Percentiles rank a stretch among this genome's conserved stretches.
Evolutionary conservation across 331 rosid genomes (phyloP).

Genomic region (Dryas integrifolia): DNA sequence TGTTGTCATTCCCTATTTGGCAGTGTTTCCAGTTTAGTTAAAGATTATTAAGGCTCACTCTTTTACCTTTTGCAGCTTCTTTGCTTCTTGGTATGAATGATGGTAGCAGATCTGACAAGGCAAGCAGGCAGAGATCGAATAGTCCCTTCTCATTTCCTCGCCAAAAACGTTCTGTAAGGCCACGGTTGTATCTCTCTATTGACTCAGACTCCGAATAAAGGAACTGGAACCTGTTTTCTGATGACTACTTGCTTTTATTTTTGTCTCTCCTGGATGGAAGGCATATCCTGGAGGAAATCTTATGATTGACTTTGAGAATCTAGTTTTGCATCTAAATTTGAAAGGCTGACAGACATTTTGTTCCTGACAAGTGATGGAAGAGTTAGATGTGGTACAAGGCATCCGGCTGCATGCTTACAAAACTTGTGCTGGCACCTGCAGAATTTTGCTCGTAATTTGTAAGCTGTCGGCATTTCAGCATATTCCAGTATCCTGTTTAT

Average conservation of each 20-base stretch:
- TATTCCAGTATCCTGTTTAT: conserved; percentile 25
- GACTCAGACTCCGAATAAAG: conserved; percentile 85
- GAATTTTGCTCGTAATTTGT: conserved; percentile 25
- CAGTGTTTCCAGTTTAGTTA: not conserved
- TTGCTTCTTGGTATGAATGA: conserved; percentile 77
- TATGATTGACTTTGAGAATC: conserved; percentile 14
- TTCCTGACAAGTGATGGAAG: conserved; percentile 24
- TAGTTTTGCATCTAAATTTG: conserved; percentile 33
- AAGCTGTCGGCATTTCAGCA: conserved; percentile 11
- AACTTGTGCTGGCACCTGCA: conserved; percentile 30
- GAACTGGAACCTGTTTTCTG: conserved; percentile 28
- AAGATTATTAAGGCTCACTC: conserved; percentile 28
- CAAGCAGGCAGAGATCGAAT: conserved; percentile 62
- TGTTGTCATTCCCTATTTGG: not conserved
- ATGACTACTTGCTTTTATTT: conserved; percentile 31
- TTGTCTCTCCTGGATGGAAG: conserved; percentile 13
- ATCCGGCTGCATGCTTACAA: not conserved
- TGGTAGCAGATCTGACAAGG: conserved; percentile 59
- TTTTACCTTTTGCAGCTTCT: conserved; percentile 65
- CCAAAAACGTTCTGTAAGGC: conserved; percentile 93
- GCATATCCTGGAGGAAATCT: conserved; percentile 16
- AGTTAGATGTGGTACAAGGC: conserved; percentile 13
- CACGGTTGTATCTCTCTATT: conserved; percentile 63
- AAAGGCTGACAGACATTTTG: conserved; percentile 36
- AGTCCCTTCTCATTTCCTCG: conserved; percentile 95